Evolutionary conservation across 2,329 filamentous ascomycete genomes (phyloP).

Genomic region (Onygenales sp.): DNA sequence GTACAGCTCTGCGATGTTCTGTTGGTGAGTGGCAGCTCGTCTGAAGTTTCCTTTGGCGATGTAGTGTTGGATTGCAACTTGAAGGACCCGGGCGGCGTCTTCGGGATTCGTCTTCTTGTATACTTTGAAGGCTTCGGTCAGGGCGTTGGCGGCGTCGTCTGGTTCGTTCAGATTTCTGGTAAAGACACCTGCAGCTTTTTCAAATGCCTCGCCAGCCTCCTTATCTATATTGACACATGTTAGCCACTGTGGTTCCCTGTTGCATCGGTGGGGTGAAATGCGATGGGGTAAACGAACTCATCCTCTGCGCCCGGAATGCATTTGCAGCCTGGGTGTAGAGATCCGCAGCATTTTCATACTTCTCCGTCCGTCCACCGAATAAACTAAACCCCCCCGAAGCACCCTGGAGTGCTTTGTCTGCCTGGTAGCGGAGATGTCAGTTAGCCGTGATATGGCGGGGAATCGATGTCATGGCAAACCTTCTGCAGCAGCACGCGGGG

Average conservation of each 20-base stretch:
- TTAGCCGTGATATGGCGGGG: conserved; percentile 19
- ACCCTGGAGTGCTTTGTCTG: conserved; percentile 69
- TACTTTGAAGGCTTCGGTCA: conserved; percentile 88
- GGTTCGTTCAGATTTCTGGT: conserved; percentile 74
- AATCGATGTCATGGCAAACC: conserved; percentile 36
- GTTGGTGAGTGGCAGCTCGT: conserved; percentile 81
- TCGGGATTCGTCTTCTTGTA: conserved; percentile 79
- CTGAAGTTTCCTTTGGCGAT: conserved; percentile 84
- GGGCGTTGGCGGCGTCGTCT: conserved; percentile 81
- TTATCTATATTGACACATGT: conserved; percentile 45
- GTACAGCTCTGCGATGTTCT: conserved; percentile 76
- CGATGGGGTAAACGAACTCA: conserved; percentile 47
- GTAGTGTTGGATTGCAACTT: conserved; percentile 75
- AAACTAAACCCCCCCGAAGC: conserved; percentile 77
- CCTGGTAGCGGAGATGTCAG: conserved; percentile 44
- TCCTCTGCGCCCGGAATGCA: conserved; percentile 79
- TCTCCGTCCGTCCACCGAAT: conserved; percentile 79
- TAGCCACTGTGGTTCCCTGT: not conserved
- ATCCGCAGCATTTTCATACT: conserved; percentile 82
- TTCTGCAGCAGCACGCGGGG: conserved; percentile 70
- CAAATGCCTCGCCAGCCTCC: conserved; percentile 79
- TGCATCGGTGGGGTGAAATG: not conserved
- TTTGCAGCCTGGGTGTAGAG: conserved; percentile 83
- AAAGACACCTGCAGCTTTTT: conserved; percentile 76
- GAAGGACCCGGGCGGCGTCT: conserved; percentile 71